phyloP scores from a whole-genome alignment of 1,139 yeast genomes.

The Nadsonia starkeyi-henricii region DNA sequence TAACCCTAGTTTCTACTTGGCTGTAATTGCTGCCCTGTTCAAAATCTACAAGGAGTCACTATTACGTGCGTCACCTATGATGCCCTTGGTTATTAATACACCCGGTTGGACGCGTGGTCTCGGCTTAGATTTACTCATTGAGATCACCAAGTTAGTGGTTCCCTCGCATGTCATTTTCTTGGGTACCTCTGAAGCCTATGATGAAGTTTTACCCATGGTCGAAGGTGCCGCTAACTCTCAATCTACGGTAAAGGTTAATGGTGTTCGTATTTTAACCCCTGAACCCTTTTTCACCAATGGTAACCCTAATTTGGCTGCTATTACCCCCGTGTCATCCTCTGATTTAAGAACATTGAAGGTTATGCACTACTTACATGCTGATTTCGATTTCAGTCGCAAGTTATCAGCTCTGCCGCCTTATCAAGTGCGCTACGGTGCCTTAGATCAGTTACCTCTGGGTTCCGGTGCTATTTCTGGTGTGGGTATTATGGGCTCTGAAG shows the following conservation, averaged over 20 bases:
- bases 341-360: conserved; percentile 23
- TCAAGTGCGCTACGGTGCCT: conserved; percentile 12
- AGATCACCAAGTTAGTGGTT: conserved; percentile 32
- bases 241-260: not conserved
- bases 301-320: not conserved
- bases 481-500: conserved; percentile 19
- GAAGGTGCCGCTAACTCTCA: conserved; percentile 1
- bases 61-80: conserved; percentile 18
- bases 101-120: conserved; percentile 94
- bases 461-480: conserved; percentile 13
- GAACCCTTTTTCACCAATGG: conserved; percentile 5
- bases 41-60: conserved; percentile 18
- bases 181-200: conserved; percentile 22
- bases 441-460: not conserved
- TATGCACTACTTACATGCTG: conserved; percentile 22
- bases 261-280: not conserved
- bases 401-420: conserved; percentile 21
- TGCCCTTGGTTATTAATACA: conserved; percentile 50
- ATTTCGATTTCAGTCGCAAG: conserved; percentile 11
- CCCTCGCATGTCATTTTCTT: conserved; percentile 45
- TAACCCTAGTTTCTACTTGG: conserved; percentile 44
- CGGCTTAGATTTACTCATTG: conserved; percentile 52
- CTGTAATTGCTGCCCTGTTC: conserved; percentile 33
- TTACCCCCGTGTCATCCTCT: conserved; percentile 13
- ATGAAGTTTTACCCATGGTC: conserved; percentile 8